Evolutionary conservation across 2,329 filamentous ascomycete species (phyloP).

Genomic region (Trichoderma polysporum): DNA sequence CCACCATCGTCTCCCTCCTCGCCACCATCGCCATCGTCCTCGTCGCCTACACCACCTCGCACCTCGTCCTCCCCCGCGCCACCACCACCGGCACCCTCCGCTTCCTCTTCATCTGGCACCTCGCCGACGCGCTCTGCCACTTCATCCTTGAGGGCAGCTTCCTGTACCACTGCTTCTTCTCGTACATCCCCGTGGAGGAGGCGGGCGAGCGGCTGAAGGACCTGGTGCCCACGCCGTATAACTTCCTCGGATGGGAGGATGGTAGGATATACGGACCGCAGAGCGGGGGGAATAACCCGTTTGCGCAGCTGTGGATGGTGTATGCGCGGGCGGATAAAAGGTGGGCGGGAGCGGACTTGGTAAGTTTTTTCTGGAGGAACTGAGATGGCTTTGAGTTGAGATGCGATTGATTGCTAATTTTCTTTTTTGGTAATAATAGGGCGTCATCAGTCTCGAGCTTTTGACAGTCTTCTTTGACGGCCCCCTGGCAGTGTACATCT

Average conservation of each 20-base stretch:
- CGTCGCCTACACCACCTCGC: conserved; percentile 51
- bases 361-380: conserved; percentile 31
- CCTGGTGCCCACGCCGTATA: conserved; percentile 49
- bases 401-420: conserved; percentile 12
- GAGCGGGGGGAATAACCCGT: conserved; percentile 52
- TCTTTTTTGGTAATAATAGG: conserved; percentile 37
- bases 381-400: no score
- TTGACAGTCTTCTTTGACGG: conserved; percentile 64
- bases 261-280: conserved; percentile 56
- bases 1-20: conserved; percentile 58
- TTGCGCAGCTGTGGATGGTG: conserved; percentile 67
- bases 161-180: conserved; percentile 92
- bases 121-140: conserved; percentile 90
- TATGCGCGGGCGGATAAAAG: conserved; percentile 63
- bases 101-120: conserved; percentile 89
- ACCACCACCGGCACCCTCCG: conserved; percentile 59
- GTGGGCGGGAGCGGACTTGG: conserved; percentile 63
- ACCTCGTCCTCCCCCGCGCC: conserved; percentile 45
- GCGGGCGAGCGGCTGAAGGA: conserved; percentile 33
- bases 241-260: conserved; percentile 51
- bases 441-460: conserved; percentile 63
- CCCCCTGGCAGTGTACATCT: conserved; percentile 58
- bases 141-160: conserved; percentile 88
- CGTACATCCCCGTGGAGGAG: conserved; percentile 39
- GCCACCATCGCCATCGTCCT: conserved; percentile 53